Evolutionary conservation across 2,329 filamentous ascomycete genomes (phyloP).

Genomic region (Colletotrichum incanum): DNA sequence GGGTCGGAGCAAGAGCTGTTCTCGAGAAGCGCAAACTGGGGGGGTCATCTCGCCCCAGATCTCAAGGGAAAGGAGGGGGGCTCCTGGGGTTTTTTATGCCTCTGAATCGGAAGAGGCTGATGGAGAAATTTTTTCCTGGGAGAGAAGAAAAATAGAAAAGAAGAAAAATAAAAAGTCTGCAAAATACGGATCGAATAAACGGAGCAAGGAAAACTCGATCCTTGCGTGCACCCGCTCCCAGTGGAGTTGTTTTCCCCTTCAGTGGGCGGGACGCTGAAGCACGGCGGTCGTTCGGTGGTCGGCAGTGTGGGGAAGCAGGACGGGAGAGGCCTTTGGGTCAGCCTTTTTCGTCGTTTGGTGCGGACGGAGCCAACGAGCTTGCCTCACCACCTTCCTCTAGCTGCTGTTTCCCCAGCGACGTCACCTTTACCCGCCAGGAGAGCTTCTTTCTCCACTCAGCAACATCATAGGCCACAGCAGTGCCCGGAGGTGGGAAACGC

Average conservation of each 20-base stretch:
- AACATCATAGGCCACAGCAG: slow-evolving; percentile 37
- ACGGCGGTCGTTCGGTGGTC: slow-evolving; percentile 26
- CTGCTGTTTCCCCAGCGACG: slow-evolving; percentile 45
- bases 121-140: slow-evolving; percentile 9
- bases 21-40: background rate
- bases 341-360: background rate
- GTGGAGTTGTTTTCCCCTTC: slow-evolving; percentile 33
- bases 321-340: background rate
- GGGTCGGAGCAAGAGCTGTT: slow-evolving; percentile 13
- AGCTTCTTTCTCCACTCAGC: slow-evolving; percentile 38
- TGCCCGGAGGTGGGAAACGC: slow-evolving; percentile 23
- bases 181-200: slow-evolving; percentile 39
- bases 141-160: background rate
- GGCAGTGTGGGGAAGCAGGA: slow-evolving; percentile 20
- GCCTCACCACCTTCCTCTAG: slow-evolving; percentile 33
- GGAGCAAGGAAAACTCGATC: slow-evolving; percentile 41
- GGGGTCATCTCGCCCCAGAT: background rate
- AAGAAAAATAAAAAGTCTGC: slow-evolving; percentile 42
- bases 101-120: slow-evolving; percentile 18
- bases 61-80: background rate
- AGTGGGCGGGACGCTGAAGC: slow-evolving; percentile 25
- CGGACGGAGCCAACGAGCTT: background rate
- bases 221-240: slow-evolving; percentile 35
- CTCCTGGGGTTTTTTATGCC: slow-evolving; percentile 30
- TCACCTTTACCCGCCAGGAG: slow-evolving; percentile 39